These are phyloP conservation scores for Grigorovia transvaalensis DNA, from an alignment of 805 yeast species.

Conservation along the genomic window DNA sequence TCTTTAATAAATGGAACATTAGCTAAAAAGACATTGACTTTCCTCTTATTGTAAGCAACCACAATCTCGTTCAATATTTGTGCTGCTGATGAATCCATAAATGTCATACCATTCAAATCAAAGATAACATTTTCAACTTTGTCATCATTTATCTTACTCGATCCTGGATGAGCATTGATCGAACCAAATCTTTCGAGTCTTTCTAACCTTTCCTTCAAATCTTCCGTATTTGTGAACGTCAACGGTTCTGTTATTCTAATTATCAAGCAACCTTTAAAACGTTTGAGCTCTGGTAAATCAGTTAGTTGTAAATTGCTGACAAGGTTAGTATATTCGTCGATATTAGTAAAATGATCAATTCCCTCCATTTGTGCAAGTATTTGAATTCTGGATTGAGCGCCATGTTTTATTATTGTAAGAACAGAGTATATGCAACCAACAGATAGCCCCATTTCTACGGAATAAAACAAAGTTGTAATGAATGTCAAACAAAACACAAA, in stretches of 20 bases:
- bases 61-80: slow-evolving; percentile 60
- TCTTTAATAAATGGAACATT: slow-evolving; percentile 41
- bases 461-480: slow-evolving; percentile 52
- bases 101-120: slow-evolving; percentile 75
- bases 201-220: slow-evolving; percentile 52
- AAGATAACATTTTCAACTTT: slow-evolving; percentile 52
- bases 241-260: slow-evolving; percentile 82
- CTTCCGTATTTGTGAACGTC: slow-evolving; percentile 78
- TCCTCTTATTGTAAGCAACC: slow-evolving; percentile 40
- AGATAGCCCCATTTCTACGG: slow-evolving; percentile 83
- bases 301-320: background rate
- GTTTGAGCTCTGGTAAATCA: slow-evolving; percentile 12
- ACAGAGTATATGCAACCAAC: slow-evolving; percentile 79
- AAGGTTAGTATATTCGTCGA: slow-evolving; percentile 48
- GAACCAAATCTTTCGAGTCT: slow-evolving; percentile 74
- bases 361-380: slow-evolving; percentile 62
- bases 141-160: slow-evolving; percentile 37
- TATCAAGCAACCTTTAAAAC: slow-evolving; percentile 61
- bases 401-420: slow-evolving; percentile 66
- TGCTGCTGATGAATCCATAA: slow-evolving; percentile 70
- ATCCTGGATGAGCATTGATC: slow-evolving; percentile 64
- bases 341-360: slow-evolving; percentile 54
- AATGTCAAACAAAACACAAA: slow-evolving; percentile 58
- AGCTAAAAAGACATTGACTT: slow-evolving; percentile 48
- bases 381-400: slow-evolving; percentile 76